These are phyloP conservation scores for Talaromyces albobiverticillius DNA, from an alignment of 2,329 filamentous ascomycete species.

Conservation along the genomic window DNA sequence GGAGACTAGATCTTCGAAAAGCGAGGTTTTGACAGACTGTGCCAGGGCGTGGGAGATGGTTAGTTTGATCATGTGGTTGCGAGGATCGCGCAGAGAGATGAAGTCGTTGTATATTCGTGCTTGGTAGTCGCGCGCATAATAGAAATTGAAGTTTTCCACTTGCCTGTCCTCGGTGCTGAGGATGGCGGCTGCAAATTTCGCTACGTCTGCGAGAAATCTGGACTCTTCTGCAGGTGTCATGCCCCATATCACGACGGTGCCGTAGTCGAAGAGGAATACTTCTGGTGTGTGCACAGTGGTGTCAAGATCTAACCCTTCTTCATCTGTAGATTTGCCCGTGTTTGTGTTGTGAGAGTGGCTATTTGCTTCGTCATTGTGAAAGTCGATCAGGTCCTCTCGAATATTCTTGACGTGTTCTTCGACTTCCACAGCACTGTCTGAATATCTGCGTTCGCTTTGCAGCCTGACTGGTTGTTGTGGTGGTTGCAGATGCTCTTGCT, in stretches of 20 bases:
- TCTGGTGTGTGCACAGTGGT: constrained; percentile 88
- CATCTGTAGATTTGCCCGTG: constrained; percentile 26
- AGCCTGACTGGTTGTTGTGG: constrained; percentile 15
- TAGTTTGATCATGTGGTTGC: constrained; percentile 96
- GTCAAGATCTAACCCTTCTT: constrained; percentile 67
- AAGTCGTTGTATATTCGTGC: constrained; percentile 99
- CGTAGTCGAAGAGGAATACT: constrained; percentile 95
- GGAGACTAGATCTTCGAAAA: constrained; percentile 93
- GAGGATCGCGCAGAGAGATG: constrained; percentile 88
- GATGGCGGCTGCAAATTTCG: constrained; percentile 91
- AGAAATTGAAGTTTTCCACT: constrained; percentile 98
- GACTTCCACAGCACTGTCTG: constrained; percentile 63
- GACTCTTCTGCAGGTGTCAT: constrained; percentile 90
- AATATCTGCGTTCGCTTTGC: constrained; percentile 66
- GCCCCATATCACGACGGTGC: constrained; percentile 96
- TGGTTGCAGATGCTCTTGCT: constrained; percentile 12
- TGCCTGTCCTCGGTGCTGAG: constrained; percentile 85
- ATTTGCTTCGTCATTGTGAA: constrained; percentile 49
- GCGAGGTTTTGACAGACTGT: constrained; percentile 94
- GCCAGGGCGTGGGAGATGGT: constrained; percentile 94
- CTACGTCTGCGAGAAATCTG: constrained; percentile 86
- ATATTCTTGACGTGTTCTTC: constrained; percentile 56
- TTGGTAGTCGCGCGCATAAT: constrained; percentile 97
- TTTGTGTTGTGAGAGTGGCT: constrained; percentile 31
- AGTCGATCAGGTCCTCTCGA: constrained; percentile 63